Evolutionary conservation across 331 rosid species (phyloP).

Genomic region (Arachis monticola): DNA sequence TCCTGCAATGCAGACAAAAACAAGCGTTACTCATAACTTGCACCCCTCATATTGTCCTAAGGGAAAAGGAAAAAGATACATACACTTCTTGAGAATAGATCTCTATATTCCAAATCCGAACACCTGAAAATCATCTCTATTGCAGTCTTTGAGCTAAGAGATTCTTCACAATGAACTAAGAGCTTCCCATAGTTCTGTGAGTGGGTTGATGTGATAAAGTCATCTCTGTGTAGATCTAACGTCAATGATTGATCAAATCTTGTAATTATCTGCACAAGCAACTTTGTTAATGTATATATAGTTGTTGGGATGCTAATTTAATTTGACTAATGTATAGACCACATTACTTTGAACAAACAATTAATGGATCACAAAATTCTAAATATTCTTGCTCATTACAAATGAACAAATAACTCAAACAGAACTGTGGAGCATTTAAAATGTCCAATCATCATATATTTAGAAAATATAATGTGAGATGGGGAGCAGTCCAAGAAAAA

Average conservation of each 20-base stretch:
- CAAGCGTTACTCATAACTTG: conserved; percentile 19
- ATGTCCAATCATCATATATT: conserved; percentile 2
- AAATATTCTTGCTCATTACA: conserved; percentile 5
- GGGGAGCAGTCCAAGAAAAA: conserved; percentile 12
- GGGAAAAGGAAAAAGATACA: conserved; percentile 37
- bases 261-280: conserved; percentile 67
- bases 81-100: conserved; percentile 87
- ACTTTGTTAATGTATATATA: conserved; percentile 16
- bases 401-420: not conserved
- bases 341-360: conserved; percentile 29
- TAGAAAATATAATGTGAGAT: not conserved
- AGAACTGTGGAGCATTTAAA: conserved; percentile 6
- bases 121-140: conserved; percentile 68
- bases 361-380: not conserved
- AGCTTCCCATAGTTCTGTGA: conserved; percentile 60
- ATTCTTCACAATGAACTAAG: conserved; percentile 74
- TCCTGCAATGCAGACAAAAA: conserved; percentile 59
- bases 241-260: conserved; percentile 61
- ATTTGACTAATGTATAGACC: conserved; percentile 18
- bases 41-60: conserved; percentile 14
- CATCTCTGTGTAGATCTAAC: conserved; percentile 63
- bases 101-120: conserved; percentile 77
- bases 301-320: conserved; percentile 29
- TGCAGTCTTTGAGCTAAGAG: conserved; percentile 66
- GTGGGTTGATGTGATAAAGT: conserved; percentile 49